Conservation (phyloP, 2,329 filamentous ascomycete genomes). For the Fusarium devonianum region DNA sequence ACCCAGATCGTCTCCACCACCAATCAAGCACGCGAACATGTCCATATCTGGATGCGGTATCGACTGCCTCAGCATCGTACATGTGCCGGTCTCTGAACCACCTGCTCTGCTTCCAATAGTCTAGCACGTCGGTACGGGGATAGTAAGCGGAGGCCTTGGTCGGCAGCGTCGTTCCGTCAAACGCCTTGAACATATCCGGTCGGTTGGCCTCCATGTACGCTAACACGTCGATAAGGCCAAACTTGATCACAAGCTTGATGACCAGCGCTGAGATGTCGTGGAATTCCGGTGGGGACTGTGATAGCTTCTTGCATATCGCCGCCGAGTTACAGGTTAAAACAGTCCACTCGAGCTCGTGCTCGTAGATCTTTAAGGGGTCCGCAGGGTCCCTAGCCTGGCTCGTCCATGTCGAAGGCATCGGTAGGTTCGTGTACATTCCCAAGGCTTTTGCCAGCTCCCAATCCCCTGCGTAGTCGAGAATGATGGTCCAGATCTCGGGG, state of each 20-base stretch:
- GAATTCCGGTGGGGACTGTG: conserved; percentile 73
- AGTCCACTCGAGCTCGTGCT: conserved; percentile 83
- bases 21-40: conserved; percentile 87
- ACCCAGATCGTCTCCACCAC: conserved; percentile 82
- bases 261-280: conserved; percentile 78
- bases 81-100: conserved; percentile 82
- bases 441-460: conserved; percentile 90
- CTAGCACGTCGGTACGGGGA: conserved; percentile 81
- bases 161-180: conserved; percentile 83
- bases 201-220: conserved; percentile 69
- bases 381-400: conserved; percentile 64
- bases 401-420: conserved; percentile 74
- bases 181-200: conserved; percentile 81
- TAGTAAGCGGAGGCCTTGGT: conserved; percentile 90
- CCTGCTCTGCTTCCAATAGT: conserved; percentile 88
- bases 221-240: conserved; percentile 81
- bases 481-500: conserved; percentile 87
- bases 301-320: conserved; percentile 77
- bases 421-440: conserved; percentile 79
- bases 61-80: conserved; percentile 84
- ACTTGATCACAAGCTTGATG: conserved; percentile 90
- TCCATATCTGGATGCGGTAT: conserved; percentile 85
- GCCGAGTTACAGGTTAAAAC: conserved; percentile 76
- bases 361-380: conserved; percentile 73
- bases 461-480: conserved; percentile 83